These are phyloP conservation scores for Fusarium circinatum DNA, from an alignment of 2,329 filamentous ascomycete species.

Conservation along the genomic window DNA sequence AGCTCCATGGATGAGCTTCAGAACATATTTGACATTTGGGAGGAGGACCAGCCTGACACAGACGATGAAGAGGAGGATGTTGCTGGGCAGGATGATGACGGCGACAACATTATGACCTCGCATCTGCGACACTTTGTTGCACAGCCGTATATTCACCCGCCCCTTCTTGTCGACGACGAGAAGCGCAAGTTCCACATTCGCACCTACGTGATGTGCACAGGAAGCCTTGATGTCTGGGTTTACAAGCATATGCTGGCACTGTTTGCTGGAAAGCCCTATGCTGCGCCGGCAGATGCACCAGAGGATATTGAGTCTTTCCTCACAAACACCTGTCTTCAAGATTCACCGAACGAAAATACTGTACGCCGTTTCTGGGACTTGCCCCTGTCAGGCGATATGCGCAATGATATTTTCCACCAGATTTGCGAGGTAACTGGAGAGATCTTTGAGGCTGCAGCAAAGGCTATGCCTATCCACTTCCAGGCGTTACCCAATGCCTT, in stretches of 20 bases:
- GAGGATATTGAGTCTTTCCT: conserved; percentile 77
- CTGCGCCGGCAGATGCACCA: conserved; percentile 66
- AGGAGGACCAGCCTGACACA: conserved; percentile 72
- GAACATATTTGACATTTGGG: conserved; percentile 91
- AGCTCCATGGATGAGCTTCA: conserved; percentile 85
- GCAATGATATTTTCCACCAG: conserved; percentile 73
- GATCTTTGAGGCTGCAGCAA: conserved; percentile 85
- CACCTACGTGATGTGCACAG: conserved; percentile 86
- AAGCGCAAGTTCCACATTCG: conserved; percentile 93
- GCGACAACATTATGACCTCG: conserved; percentile 78
- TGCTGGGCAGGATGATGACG: conserved; percentile 48
- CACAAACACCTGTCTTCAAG: conserved; percentile 95
- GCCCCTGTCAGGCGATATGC: conserved; percentile 60
- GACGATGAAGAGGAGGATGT: conserved; percentile 69
- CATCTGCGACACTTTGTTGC: conserved; percentile 96
- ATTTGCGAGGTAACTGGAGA: conserved; percentile 80
- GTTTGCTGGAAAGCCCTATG: conserved; percentile 82
- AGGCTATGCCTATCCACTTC: conserved; percentile 89
- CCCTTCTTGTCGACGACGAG: conserved; percentile 73
- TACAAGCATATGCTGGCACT: conserved; percentile 93
- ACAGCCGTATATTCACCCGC: conserved; percentile 93
- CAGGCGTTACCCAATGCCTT: conserved; percentile 89
- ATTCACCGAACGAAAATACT: conserved; percentile 65
- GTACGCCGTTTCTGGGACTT: conserved; percentile 83
- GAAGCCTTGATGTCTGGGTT: conserved; percentile 83